Evolutionary conservation across 768 basidiomycete species (phyloP).

Genomic region (Kwoniella sp.): DNA sequence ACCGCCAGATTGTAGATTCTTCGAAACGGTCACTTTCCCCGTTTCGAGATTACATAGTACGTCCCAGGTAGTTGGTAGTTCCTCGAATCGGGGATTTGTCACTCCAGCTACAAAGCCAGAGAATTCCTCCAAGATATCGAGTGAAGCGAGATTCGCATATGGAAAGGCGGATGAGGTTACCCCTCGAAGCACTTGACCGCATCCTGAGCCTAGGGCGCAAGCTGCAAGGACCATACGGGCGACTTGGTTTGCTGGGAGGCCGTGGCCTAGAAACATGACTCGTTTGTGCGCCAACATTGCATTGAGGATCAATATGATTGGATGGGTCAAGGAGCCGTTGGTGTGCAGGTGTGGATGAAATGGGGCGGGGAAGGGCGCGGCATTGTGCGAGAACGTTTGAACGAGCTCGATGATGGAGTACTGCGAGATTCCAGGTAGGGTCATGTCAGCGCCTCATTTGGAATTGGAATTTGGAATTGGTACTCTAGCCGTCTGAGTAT

Average conservation of each 20-base stretch:
- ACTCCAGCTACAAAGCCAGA: conserved; percentile 96
- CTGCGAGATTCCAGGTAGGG: conserved; percentile 58
- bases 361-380: conserved; percentile 63
- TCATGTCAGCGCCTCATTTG: conserved; percentile 19
- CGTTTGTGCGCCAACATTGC: conserved; percentile 92
- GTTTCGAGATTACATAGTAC: conserved; percentile 86
- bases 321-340: conserved; percentile 83
- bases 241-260: conserved; percentile 83
- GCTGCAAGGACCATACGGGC: conserved; percentile 90
- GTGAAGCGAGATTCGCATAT: conserved; percentile 78
- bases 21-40: conserved; percentile 81
- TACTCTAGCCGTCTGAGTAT: no score
- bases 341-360: conserved; percentile 91
- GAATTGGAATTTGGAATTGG: no score
- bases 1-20: conserved; percentile 63
- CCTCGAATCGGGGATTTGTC: conserved; percentile 93
- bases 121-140: conserved; percentile 82
- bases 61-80: conserved; percentile 79
- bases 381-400: conserved; percentile 72
- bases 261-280: conserved; percentile 92
- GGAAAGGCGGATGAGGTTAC: conserved; percentile 92
- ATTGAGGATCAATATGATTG: conserved; percentile 93
- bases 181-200: conserved; percentile 75
- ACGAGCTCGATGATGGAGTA: conserved; percentile 90
- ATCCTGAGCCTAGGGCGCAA: conserved; percentile 88